A percentile compares a stretch with the other conserved stretches of the same genome.
These are phyloP conservation scores for Diaporthe helianthi DNA, from an alignment of 2,329 filamentous ascomycete species.

Conservation along the genomic window DNA sequence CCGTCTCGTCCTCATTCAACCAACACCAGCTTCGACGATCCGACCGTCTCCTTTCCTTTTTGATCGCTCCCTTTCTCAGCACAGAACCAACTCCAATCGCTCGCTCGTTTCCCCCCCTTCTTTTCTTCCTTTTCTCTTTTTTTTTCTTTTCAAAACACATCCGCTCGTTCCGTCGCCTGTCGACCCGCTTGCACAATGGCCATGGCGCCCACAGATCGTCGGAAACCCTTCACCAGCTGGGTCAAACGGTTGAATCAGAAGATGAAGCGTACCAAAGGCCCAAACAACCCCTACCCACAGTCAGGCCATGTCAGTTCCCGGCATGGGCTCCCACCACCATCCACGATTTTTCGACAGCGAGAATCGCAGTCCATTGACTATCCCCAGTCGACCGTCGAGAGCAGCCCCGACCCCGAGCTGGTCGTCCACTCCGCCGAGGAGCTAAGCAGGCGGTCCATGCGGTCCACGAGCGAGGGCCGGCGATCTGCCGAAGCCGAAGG, in stretches of 20 bases:
- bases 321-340: constrained; percentile 37
- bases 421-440: constrained; percentile 34
- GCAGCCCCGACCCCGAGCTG: constrained; percentile 3
- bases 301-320: constrained; percentile 64
- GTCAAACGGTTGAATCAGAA: constrained; percentile 81
- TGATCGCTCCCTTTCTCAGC: constrained; percentile 6
- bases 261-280: constrained; percentile 69
- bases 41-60: constrained; percentile 21
- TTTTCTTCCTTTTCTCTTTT: constrained; percentile 10
- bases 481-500: constrained; percentile 12
- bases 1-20: background rate
- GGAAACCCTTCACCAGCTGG: constrained; percentile 89
- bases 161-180: background rate
- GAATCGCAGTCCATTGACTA: constrained; percentile 32
- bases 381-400: constrained; percentile 35
- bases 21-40: constrained; percentile 10
- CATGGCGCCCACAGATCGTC: constrained; percentile 58
- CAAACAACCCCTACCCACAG: constrained; percentile 92
- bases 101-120: constrained; percentile 20
- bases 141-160: background rate
- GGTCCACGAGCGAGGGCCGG: constrained; percentile 29
- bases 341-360: constrained; percentile 35
- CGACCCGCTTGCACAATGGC: constrained; percentile 29
- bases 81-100: constrained; percentile 37
- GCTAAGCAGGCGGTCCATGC: constrained; percentile 32